Conservation (phyloP, 352 stramenopile genomes). For the Phytophthora foliorum region DNA sequence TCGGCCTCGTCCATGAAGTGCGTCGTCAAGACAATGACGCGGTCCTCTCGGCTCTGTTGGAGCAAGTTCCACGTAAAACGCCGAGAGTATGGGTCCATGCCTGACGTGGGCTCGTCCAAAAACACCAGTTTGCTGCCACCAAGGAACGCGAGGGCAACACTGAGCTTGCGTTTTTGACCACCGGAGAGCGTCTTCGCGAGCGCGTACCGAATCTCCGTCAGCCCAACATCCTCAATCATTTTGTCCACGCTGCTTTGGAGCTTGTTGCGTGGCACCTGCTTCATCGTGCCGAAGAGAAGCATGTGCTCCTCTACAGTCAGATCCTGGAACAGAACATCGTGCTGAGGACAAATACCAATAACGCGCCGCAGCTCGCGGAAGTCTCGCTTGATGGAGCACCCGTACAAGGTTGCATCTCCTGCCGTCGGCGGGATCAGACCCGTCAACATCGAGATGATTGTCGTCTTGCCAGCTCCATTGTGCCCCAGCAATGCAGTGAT, state of each 20-base stretch:
- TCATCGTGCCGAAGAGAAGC: constrained; percentile 93
- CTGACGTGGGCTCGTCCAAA: constrained; percentile 94
- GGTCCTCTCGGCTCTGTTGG: constrained; percentile 76
- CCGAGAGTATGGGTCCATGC: constrained; percentile 96
- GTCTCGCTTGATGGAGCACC: constrained; percentile 77
- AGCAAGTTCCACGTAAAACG: constrained; percentile 96
- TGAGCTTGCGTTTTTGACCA: constrained; percentile 97
- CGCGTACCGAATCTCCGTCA: constrained; percentile 89
- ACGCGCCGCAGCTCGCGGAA: constrained; percentile 91
- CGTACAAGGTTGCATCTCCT: constrained; percentile 79
- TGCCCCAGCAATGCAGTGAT: constrained; percentile 94
- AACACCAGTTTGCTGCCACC: constrained; percentile 93
- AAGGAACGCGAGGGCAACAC: constrained; percentile 95
- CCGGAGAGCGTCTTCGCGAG: constrained; percentile 82
- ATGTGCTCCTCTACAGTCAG: constrained; percentile 97
- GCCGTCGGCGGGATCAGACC: constrained; percentile 74
- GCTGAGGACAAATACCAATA: constrained; percentile 97
- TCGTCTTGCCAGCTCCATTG: constrained; percentile 93
- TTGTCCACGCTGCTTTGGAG: constrained; percentile 66
- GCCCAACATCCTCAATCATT: constrained; percentile 84
- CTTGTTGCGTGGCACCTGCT: constrained; percentile 71
- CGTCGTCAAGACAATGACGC: constrained; percentile 87
- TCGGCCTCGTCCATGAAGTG: constrained; percentile 93
- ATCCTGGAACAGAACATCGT: constrained; percentile 96
- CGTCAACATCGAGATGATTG: constrained; percentile 94